Evolutionary conservation across 1,139 yeast species (phyloP).

Genomic region (Nematodospora anomalae): DNA sequence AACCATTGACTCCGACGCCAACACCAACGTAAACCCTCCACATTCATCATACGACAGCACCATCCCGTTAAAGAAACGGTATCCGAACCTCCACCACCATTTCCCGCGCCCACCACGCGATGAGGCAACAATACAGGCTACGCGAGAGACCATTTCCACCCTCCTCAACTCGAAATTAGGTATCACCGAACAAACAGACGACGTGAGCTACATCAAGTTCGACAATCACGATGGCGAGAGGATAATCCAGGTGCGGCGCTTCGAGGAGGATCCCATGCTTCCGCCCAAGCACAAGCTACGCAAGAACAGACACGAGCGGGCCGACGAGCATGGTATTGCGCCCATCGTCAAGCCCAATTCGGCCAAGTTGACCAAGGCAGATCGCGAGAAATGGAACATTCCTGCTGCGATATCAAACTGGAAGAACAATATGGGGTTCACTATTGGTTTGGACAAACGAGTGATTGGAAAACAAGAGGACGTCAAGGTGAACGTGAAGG

Average conservation of each 20-base stretch:
- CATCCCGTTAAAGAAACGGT: conserved; percentile 40
- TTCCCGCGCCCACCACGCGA: conserved; percentile 41
- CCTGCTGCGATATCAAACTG: conserved; percentile 94
- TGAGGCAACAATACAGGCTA: conserved; percentile 19
- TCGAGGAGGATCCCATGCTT: conserved; percentile 77
- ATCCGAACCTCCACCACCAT: conserved; percentile 41
- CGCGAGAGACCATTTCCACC: conserved; percentile 22
- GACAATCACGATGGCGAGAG: conserved; percentile 22
- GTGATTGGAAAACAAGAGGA: conserved; percentile 57
- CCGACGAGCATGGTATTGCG: conserved; percentile 66
- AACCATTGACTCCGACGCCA: not conserved
- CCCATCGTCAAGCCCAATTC: conserved; percentile 35
- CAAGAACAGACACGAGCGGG: conserved; percentile 64
- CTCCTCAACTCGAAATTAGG: conserved; percentile 24
- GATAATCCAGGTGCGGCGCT: conserved; percentile 31
- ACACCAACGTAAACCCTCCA: not conserved
- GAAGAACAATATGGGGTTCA: conserved; percentile 92
- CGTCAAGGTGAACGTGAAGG: conserved; percentile 50
- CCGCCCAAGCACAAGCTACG: conserved; percentile 78
- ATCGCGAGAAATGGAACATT: conserved; percentile 79
- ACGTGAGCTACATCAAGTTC: conserved; percentile 23
- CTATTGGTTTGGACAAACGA: conserved; percentile 79
- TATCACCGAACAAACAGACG: conserved; percentile 11
- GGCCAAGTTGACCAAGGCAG: conserved; percentile 65
- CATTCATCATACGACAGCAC: conserved; percentile 35